A percentile compares a stretch with the other conserved stretches of the same genome.
Evolutionary conservation across 1,284 basidiomycete genomes (phyloP).

Genomic region (Ustilago loliicola): DNA sequence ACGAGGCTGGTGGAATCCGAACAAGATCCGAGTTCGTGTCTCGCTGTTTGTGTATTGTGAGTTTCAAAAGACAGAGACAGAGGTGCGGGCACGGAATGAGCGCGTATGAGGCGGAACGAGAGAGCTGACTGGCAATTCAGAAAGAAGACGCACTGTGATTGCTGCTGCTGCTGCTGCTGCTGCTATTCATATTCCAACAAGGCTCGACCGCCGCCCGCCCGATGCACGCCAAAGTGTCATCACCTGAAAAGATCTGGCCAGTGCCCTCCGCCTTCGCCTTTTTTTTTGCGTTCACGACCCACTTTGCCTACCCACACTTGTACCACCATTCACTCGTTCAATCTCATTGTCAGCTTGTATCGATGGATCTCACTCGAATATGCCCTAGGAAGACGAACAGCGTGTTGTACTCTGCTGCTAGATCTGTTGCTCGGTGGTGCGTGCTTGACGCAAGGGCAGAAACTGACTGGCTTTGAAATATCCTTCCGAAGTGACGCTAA

Average conservation of each 20-base stretch:
- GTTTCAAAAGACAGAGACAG: slow-evolving; percentile 4
- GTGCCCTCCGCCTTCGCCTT: neutral
- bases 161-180: slow-evolving; percentile 6
- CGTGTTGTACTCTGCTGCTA: neutral
- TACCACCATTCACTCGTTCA: neutral
- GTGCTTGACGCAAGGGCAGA: slow-evolving; percentile 16
- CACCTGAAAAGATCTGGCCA: neutral
- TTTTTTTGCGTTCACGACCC: neutral
- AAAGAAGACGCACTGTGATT: neutral
- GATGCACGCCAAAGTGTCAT: neutral
- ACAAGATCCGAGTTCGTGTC: slow-evolving; percentile 28
- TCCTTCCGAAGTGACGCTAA: neutral
- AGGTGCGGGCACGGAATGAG: slow-evolving; percentile 7
- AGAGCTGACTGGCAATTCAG: neutral
- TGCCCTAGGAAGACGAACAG: no score
- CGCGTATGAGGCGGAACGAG: neutral
- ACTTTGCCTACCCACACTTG: neutral
- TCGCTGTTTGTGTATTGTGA: neutral
- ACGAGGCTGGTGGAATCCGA: slow-evolving; percentile 3
- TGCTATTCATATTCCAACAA: neutral
- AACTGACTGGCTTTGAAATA: slow-evolving; percentile 14
- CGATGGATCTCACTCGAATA: no score
- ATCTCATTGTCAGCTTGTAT: neutral
- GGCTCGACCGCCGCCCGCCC: slow-evolving; percentile 6
- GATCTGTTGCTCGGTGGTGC: neutral